Percentiles rank a stretch among this genome's conserved stretches.
Evolutionary conservation across 2,329 filamentous ascomycete species (phyloP).

Genomic region (Hawksworthiomyces lignivorus): DNA sequence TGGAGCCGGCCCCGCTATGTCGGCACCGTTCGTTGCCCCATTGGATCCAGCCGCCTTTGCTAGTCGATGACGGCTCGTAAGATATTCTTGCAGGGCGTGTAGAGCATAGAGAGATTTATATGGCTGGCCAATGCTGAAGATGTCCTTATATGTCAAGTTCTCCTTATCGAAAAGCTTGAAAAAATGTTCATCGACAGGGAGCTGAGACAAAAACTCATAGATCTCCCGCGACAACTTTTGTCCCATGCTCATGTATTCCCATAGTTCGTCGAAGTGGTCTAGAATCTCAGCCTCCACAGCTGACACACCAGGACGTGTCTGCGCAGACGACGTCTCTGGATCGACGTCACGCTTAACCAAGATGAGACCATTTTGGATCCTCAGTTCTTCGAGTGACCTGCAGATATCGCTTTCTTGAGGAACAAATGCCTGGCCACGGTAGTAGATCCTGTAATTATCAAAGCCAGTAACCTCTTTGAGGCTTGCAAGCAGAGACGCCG

Average conservation of each 20-base stretch:
- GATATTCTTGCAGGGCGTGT: conserved; percentile 56
- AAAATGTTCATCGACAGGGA: conserved; percentile 60
- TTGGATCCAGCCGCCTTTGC: conserved; percentile 11
- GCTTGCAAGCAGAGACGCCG: conserved; percentile 58
- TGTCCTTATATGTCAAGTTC: conserved; percentile 43
- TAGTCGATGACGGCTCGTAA: conserved; percentile 34
- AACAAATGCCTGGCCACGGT: conserved; percentile 57
- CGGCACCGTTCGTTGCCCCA: conserved; percentile 4
- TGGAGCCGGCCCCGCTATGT: not conserved
- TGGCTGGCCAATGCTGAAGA: conserved; percentile 62
- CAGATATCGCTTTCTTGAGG: conserved; percentile 51
- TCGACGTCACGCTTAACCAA: conserved; percentile 55
- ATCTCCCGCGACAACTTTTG: conserved; percentile 63
- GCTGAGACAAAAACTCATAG: conserved; percentile 60
- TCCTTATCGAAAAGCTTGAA: conserved; percentile 50
- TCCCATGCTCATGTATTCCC: conserved; percentile 69
- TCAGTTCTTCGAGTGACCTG: conserved; percentile 60
- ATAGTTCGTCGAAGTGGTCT: conserved; percentile 75
- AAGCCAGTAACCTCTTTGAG: conserved; percentile 66
- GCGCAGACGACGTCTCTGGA: conserved; percentile 31
- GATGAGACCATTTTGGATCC: conserved; percentile 56
- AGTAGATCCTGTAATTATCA: conserved; percentile 66
- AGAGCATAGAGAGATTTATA: conserved; percentile 70
- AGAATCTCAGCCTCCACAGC: conserved; percentile 72
- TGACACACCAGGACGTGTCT: conserved; percentile 44